These are phyloP conservation scores for Amanita rubescens DNA, from an alignment of 768 basidiomycete genomes.

Conservation along the genomic window DNA sequence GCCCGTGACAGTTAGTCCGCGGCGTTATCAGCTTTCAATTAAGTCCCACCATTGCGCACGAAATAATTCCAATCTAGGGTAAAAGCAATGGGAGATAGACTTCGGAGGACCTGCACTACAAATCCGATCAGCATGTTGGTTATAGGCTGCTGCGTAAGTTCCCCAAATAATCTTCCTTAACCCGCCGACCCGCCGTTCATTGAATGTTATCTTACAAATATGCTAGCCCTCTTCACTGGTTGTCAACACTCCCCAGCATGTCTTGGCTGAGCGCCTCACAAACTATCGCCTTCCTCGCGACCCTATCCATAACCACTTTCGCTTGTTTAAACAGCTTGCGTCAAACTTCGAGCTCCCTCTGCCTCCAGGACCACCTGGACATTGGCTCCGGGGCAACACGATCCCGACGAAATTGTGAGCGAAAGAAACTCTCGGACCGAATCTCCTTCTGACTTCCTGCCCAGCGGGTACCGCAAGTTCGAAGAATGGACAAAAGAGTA, in stretches of 20 bases:
- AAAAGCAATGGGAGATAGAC: too few species aligned
- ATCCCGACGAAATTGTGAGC: constrained; percentile 36
- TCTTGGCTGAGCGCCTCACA: constrained; percentile 13
- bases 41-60: too few species aligned
- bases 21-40: too few species aligned
- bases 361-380: constrained; percentile 37
- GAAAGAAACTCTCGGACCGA: background rate
- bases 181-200: too few species aligned
- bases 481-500: constrained; percentile 55
- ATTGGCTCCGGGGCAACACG: constrained; percentile 32
- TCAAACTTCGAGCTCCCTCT: constrained; percentile 20
- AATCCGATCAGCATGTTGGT: too few species aligned
- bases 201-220: background rate
- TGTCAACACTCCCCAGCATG: background rate
- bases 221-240: background rate
- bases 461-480: constrained; percentile 43
- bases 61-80: too few species aligned
- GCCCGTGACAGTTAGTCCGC: too few species aligned
- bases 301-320: constrained; percentile 25
- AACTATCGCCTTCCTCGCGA: constrained; percentile 22
- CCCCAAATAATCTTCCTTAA: too few species aligned
- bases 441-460: background rate
- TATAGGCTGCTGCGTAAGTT: too few species aligned
- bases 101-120: too few species aligned
- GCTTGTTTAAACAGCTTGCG: constrained; percentile 20